Conservation (phyloP, 352 stramenopile species). For the Globisporangium spinosum region DNA sequence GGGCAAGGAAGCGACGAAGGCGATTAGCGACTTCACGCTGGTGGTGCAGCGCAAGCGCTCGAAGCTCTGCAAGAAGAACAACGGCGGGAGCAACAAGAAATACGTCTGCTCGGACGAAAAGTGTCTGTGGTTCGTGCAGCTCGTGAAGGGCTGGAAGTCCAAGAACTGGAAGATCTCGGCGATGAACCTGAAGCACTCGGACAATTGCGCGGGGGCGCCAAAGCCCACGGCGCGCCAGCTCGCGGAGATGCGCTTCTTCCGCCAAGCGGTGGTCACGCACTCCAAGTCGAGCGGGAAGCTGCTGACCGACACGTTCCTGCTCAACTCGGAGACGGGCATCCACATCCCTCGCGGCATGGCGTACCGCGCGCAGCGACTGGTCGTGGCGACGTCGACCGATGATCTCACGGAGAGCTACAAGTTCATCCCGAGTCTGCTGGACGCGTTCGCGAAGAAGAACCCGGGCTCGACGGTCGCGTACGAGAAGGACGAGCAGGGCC, state of each 20-base stretch:
- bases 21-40: conserved; percentile 71
- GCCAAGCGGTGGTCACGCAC: conserved; percentile 74
- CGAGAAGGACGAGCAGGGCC: conserved; percentile 51
- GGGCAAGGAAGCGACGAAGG: conserved; percentile 73
- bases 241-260: conserved; percentile 80
- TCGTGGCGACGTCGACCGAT: conserved; percentile 69
- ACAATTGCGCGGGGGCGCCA: conserved; percentile 45
- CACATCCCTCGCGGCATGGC: conserved; percentile 79
- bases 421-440: conserved; percentile 70
- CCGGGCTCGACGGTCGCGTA: conserved; percentile 56
- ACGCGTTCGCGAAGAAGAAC: conserved; percentile 75
- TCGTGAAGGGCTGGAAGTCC: conserved; percentile 75
- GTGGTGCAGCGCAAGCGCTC: conserved; percentile 78
- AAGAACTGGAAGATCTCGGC: conserved; percentile 87
- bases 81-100: conserved; percentile 83
- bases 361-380: conserved; percentile 68
- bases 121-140: conserved; percentile 76
- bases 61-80: conserved; percentile 79
- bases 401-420: conserved; percentile 84
- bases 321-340: conserved; percentile 65
- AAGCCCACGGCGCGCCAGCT: conserved; percentile 76
- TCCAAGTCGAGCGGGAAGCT: conserved; percentile 74
- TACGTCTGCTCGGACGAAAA: conserved; percentile 77
- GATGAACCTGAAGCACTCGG: conserved; percentile 82
- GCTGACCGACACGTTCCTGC: conserved; percentile 75